These are phyloP conservation scores for Nigrospora osmanthi DNA, from an alignment of 2,329 filamentous ascomycete species.

Conservation along the genomic window DNA sequence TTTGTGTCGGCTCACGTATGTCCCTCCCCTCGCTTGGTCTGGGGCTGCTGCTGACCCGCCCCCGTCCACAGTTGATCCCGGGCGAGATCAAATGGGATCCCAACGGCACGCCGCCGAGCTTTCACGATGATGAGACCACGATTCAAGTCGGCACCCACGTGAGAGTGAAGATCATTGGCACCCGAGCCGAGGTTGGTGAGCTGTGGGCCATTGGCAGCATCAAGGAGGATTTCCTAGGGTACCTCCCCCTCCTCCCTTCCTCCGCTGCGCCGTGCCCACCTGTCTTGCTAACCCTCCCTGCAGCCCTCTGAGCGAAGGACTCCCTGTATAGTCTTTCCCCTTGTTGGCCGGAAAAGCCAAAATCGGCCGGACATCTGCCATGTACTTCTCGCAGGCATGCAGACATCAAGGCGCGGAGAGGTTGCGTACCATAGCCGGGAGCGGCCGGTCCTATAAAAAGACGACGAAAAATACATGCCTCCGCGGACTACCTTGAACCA, in stretches of 20 bases:
- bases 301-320: constrained; percentile 1
- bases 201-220: constrained; percentile 98
- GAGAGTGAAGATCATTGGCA: constrained; percentile 88
- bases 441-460: no score
- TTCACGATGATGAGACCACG: constrained; percentile 89
- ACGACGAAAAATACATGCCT: no score
- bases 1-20: constrained; percentile 76
- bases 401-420: no score
- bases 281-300: background rate
- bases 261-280: background rate
- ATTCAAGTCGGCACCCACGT: constrained; percentile 93
- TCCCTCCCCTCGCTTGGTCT: background rate
- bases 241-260: constrained; percentile 16
- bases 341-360: no score
- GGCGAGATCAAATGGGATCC: constrained; percentile 89
- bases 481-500: no score
- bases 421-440: no score
- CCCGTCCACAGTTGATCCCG: constrained; percentile 65
- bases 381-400: no score
- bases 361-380: no score
- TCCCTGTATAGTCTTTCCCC: background rate
- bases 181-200: constrained; percentile 84
- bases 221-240: constrained; percentile 74
- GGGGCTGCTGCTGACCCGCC: background rate
- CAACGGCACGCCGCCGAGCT: constrained; percentile 93